Evolutionary conservation across 2,329 filamentous ascomycete species (phyloP), one percentile per base, ranked within the genome.

Genomic region (Fusarium continuum): DNA sequence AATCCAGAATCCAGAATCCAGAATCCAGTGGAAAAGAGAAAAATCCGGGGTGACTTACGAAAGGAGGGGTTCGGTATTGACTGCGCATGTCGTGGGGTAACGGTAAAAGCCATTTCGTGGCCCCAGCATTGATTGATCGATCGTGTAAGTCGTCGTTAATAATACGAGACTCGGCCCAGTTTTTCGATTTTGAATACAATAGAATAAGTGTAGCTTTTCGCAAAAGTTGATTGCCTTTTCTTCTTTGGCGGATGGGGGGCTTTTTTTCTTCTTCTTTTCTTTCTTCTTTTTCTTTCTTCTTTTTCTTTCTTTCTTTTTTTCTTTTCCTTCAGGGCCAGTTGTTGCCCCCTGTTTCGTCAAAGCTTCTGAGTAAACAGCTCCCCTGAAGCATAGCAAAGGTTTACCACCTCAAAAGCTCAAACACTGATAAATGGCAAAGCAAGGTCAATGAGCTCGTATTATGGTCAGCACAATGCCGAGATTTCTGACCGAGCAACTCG

Each of bases 11-110:
- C n/a, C n/a, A n/a, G n/a, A n/a, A n/a, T n/a, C n/a, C n/a, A n/a
- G n/a, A n/a, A n/a, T n/a, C n/a, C n/a, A n/a, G n/a, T 23, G 20
- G 26, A 11, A 20, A 22, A 14, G 29, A 51, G 38, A 36, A 38
- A 44, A 60, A 62, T 49, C 52, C 19, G 55, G 64, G 52, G 54
- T 36, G 52, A 72, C 82, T 76, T 77, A 85, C 83, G 83, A 72
- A 85, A 85, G 47, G 81, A 82, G 58, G 81, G 80, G 70, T 78
- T 76, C 69, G 81, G 80, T 36, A 78, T 74, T 64, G 80, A 73
- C 61, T 80, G 61, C 49, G 44, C 29, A 19, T 64, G 57, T 39
- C 64, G 64, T 57, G 61, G 61, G 62, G 62, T 53, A 38, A 23
- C 14, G 35, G 16, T 53, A 58, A 46, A 55, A 48, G 41, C 53